Evolutionary conservation across 495 filamentous ascomycete species (phyloP).

Genomic region (Immersiella caudata): DNA sequence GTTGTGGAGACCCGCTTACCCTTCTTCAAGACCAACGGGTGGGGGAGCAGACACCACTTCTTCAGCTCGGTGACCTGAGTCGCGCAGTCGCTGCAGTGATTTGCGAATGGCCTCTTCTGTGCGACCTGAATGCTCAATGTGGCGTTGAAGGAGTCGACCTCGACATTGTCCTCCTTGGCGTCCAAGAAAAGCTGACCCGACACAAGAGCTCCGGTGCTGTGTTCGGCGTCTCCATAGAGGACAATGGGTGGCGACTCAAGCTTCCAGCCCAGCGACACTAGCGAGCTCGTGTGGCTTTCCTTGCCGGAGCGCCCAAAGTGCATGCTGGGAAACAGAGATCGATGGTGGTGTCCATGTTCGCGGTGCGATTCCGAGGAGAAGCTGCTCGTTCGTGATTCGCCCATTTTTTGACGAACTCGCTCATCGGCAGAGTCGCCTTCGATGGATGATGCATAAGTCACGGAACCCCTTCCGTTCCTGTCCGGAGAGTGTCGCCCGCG

Average conservation of each 20-base stretch:
- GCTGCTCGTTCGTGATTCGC: conserved; percentile 36
- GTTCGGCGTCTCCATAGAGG: conserved; percentile 73
- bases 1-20: conserved; percentile 45
- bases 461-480: conserved; percentile 22
- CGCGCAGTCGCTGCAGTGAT: conserved; percentile 76
- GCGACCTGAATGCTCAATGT: conserved; percentile 65
- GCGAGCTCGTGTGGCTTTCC: conserved; percentile 41
- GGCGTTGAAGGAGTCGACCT: conserved; percentile 72
- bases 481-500: conserved; percentile 3
- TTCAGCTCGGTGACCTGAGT: conserved; percentile 70
- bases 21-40: conserved; percentile 62
- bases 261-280: conserved; percentile 68
- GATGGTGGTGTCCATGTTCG: conserved; percentile 45
- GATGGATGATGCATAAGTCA: conserved; percentile 40
- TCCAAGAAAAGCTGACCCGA: conserved; percentile 80
- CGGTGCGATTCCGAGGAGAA: conserved; percentile 29
- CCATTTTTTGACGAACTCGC: conserved; percentile 30
- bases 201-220: conserved; percentile 83
- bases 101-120: conserved; percentile 76
- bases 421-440: conserved; percentile 38
- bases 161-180: conserved; percentile 64
- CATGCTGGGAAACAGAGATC: conserved; percentile 51
- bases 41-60: conserved; percentile 76
- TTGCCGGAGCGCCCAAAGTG: conserved; percentile 52
- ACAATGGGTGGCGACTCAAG: conserved; percentile 91